These are phyloP conservation scores for Brachypodium distachyon DNA, from an alignment of 202 grass and related monocot species.

Conservation along the genomic window DNA sequence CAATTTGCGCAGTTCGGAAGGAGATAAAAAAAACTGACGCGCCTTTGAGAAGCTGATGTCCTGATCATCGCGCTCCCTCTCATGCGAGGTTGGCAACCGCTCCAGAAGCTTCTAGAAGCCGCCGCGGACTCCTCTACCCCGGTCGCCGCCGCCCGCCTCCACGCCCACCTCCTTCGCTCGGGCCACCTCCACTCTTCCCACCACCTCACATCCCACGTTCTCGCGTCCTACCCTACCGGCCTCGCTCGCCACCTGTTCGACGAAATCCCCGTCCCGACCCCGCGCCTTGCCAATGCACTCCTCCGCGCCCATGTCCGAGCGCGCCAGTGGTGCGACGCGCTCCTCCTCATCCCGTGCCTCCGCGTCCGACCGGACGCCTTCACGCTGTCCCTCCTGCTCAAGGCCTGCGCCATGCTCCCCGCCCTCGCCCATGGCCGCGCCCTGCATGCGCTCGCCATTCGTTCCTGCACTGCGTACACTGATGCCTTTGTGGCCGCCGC, in stretches of 20 bases:
- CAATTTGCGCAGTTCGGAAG: too few relatives aligned
- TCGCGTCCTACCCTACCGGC: conserved; percentile 18
- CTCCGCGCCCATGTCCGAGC: conserved; percentile 47
- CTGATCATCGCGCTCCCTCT: neutral
- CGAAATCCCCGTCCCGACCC: conserved; percentile 55
- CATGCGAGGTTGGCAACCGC: conserved; percentile 20
- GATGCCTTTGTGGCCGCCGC: conserved; percentile 57
- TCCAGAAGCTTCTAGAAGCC: conserved; percentile 36
- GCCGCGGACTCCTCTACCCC: neutral
- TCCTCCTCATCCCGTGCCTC: conserved; percentile 25
- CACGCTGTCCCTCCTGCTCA: conserved; percentile 40
- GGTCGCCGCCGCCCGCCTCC: conserved; percentile 31
- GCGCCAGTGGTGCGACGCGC: conserved; percentile 29
- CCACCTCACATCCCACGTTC: conserved; percentile 29
- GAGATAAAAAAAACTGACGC: too few relatives aligned
- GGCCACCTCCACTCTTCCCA: conserved; percentile 27
- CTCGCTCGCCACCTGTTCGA: conserved; percentile 55
- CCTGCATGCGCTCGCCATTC: conserved; percentile 38
- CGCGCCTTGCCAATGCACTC: conserved; percentile 52
- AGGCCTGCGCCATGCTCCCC: conserved; percentile 40
- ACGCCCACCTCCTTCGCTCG: conserved; percentile 44
- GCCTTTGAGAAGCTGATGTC: too few relatives aligned
- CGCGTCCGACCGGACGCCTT: conserved; percentile 29
- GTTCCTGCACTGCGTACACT: neutral
- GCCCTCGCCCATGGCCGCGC: conserved; percentile 36